phyloP scores from a whole-genome alignment of 441 rosid species.

The Omphalea diandra region DNA sequence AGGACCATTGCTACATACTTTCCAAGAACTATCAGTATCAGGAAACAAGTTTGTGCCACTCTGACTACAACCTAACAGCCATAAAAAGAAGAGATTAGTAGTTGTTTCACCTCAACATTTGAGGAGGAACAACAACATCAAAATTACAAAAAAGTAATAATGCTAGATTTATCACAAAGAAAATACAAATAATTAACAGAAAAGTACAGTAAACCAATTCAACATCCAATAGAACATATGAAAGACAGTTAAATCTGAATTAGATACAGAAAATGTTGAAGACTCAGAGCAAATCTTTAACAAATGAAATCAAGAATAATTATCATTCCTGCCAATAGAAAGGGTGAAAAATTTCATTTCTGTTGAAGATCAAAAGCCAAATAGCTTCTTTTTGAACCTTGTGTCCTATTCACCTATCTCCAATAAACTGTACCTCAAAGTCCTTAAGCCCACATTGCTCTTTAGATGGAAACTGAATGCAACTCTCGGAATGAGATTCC shows the following conservation, averaged over 20 bases:
- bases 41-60: constrained; percentile 66
- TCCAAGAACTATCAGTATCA: constrained; percentile 79
- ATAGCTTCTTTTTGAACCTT: neutral
- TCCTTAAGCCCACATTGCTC: neutral
- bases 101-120: constrained; percentile 11
- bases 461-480: neutral
- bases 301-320: neutral
- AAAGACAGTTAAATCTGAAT: neutral
- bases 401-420: neutral
- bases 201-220: neutral
- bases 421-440: neutral
- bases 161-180: constrained; percentile 7
- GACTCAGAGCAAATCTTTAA: neutral
- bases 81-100: constrained; percentile 21
- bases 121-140: constrained; percentile 10
- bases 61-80: constrained; percentile 55
- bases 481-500: neutral
- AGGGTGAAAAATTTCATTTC: neutral
- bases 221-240: neutral
- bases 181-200: neutral
- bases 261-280: neutral
- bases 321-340: neutral
- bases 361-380: neutral
- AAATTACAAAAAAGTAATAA: constrained; percentile 1
- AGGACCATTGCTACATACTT: constrained; percentile 43